Evolutionary conservation across 75 land plant genomes (phyloP), one percentile per base, ranked within the genome.

Genomic region (Picea glauca): DNA sequence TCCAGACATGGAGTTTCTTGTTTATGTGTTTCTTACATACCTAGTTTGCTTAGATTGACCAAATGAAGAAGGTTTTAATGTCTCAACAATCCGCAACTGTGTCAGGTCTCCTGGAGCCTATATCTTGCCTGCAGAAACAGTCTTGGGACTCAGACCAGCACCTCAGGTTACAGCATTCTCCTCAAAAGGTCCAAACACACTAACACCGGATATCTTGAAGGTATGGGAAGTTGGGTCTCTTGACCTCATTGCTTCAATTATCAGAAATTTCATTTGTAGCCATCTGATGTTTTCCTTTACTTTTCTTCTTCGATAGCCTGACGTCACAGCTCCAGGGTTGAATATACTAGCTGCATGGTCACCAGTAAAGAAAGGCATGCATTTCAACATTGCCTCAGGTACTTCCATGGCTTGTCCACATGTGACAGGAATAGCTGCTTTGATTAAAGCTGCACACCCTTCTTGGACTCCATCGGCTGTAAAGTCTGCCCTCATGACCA

Each of bases 361-460:
- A 33, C 95, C 95, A 11, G 86, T 83, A 62, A 58, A 33, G n/a
- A n/a, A 58, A 78, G 84, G 84, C 3, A 70, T 88, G 80, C 76
- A 86, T 23, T 96, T 83, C 81, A 91, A 91, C 78, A n/a, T n/a
- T n/a, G n/a, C n/a, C n/a, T n/a, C n/a, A 87, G 98, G 98, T 58
- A 96, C 98, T 67, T 96, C 98, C 43, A 91, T 93, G 96, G 84
- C 98, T n/a, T 88, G 91, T 23, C 96, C 97, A 0, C 94, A 92
- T 74, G 83, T 94, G 23, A 78, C 97, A 33, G 94, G 97, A 20
- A 85, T 88, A 38, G 90, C 79, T 21, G n/a, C n/a, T n/a, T n/a
- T n/a, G n/a, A n/a, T n/a, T n/a, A n/a, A n/a, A n/a, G n/a, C n/a
- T n/a, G n/a, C n/a, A 58, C 81, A 92, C 63, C 92, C 97, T 6